phyloP scores from a whole-genome alignment of 495 filamentous ascomycete genomes.

The Tuber aestivum region DNA sequence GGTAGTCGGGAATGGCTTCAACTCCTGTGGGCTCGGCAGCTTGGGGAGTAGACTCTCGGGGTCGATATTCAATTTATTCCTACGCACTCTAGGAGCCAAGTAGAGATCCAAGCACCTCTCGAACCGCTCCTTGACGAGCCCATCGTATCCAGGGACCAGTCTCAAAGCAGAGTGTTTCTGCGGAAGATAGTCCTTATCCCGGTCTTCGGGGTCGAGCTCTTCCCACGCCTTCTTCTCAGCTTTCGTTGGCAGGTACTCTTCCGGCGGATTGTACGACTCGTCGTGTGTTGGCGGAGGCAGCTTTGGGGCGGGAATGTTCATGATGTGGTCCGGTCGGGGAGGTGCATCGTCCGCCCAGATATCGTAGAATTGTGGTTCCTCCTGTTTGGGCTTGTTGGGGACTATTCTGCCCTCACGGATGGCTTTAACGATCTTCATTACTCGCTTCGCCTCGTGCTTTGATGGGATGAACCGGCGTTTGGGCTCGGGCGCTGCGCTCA shows the following conservation, averaged over 20 bases:
- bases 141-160: conserved; percentile 87
- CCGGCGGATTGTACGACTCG: conserved; percentile 91
- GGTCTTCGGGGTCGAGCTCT: conserved; percentile 78
- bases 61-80: conserved; percentile 94
- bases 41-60: conserved; percentile 93
- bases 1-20: conserved; percentile 86
- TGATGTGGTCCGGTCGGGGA: conserved; percentile 72
- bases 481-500: conserved; percentile 89
- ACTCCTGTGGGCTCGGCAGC: conserved; percentile 84
- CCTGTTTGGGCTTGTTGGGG: conserved; percentile 73
- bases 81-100: conserved; percentile 81
- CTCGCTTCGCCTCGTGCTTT: conserved; percentile 93
- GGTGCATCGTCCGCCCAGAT: conserved; percentile 84
- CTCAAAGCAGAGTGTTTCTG: conserved; percentile 73
- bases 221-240: conserved; percentile 86
- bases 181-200: conserved; percentile 82
- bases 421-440: conserved; percentile 97
- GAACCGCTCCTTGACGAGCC: conserved; percentile 88
- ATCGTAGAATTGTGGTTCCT: conserved; percentile 69
- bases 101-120: conserved; percentile 94
- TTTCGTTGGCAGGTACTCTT: conserved; percentile 82
- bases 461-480: conserved; percentile 94
- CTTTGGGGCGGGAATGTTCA: conserved; percentile 96
- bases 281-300: conserved; percentile 90
- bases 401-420: conserved; percentile 91